Conservation (phyloP, 225 moss, liverwort and hornwort genomes). For the Antitrichia curtipendula region DNA sequence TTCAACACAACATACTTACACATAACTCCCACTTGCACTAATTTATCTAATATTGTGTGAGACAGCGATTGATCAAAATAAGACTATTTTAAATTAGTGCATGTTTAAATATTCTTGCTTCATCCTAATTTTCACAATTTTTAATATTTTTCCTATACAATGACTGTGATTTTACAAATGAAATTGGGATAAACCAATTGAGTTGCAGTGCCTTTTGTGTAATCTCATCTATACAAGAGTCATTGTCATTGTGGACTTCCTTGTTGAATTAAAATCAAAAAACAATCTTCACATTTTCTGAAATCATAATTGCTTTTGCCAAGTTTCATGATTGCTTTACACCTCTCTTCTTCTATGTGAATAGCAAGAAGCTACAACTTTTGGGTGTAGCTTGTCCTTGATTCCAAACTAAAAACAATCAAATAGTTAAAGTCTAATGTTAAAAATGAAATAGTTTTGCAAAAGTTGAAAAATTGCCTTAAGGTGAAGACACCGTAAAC, state of each 20-base stretch:
- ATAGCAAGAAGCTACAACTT: too few species aligned
- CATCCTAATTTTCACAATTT: background rate
- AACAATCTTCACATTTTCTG: background rate
- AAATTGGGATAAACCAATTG: fast-evolving
- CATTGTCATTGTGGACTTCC: background rate
- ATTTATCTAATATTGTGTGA: background rate
- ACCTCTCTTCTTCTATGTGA: background rate
- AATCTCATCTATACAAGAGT: background rate
- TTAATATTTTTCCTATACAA: fast-evolving
- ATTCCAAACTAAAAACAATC: too few species aligned
- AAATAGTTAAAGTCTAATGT: too few species aligned
- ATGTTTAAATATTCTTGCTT: background rate
- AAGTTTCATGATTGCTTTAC: background rate
- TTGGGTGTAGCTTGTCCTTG: too few species aligned
- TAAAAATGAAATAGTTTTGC: background rate
- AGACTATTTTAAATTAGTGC: background rate
- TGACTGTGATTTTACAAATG: background rate
- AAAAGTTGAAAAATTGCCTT: background rate
- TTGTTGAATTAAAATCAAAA: background rate
- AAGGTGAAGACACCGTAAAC: too few species aligned
- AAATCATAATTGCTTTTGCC: fast-evolving
- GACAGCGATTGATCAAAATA: background rate
- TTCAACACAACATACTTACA: fast-evolving
- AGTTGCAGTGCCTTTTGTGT: background rate
- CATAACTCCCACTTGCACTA: background rate